A percentile compares a stretch with the other conserved stretches of the same genome.
phyloP scores from a whole-genome alignment of 1,139 yeast species.

The Saccharomyces uvarum region DNA sequence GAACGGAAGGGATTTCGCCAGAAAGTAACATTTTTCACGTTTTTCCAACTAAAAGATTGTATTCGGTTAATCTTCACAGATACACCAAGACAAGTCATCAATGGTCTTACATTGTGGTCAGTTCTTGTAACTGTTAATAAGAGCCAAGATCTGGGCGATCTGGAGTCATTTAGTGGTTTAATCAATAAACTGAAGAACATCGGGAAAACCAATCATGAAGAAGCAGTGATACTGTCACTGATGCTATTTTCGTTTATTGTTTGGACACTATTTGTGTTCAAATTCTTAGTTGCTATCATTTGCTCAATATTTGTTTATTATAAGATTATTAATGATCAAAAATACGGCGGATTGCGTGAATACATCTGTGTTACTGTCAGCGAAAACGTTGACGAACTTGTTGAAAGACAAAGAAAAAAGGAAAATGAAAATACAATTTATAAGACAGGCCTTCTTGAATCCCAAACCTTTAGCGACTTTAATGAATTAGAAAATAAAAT shows the following conservation, averaged over 20 bases:
- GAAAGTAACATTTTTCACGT: slow-evolving; percentile 59
- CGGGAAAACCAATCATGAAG: slow-evolving; percentile 53
- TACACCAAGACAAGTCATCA: slow-evolving; percentile 78
- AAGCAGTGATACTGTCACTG: slow-evolving; percentile 62
- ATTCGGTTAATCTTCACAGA: slow-evolving; percentile 65
- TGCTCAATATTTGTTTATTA: slow-evolving; percentile 50
- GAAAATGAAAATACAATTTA: not conserved
- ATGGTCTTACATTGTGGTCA: slow-evolving; percentile 61
- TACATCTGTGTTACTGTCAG: slow-evolving; percentile 26
- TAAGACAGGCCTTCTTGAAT: slow-evolving; percentile 1
- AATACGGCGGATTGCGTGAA: slow-evolving; percentile 21
- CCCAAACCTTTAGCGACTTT: slow-evolving; percentile 2
- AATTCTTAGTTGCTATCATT: slow-evolving; percentile 50
- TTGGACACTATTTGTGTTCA: slow-evolving; percentile 63
- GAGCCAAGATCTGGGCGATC: slow-evolving; percentile 25
- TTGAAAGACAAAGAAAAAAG: slow-evolving; percentile 1
- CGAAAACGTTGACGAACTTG: slow-evolving; percentile 23
- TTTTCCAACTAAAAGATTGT: slow-evolving; percentile 59
- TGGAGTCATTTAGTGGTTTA: slow-evolving; percentile 39
- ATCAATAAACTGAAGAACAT: slow-evolving; percentile 47
- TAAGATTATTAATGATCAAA: slow-evolving; percentile 32
- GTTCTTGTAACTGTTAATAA: slow-evolving; percentile 36
- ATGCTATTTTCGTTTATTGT: slow-evolving; percentile 69
- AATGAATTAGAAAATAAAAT: not conserved
- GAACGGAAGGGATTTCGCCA: slow-evolving; percentile 57